Evolutionary conservation across 192 early-diverging fungal species (phyloP), one percentile per base, ranked within the genome.

Genomic region (Entomortierella beljakovae): DNA sequence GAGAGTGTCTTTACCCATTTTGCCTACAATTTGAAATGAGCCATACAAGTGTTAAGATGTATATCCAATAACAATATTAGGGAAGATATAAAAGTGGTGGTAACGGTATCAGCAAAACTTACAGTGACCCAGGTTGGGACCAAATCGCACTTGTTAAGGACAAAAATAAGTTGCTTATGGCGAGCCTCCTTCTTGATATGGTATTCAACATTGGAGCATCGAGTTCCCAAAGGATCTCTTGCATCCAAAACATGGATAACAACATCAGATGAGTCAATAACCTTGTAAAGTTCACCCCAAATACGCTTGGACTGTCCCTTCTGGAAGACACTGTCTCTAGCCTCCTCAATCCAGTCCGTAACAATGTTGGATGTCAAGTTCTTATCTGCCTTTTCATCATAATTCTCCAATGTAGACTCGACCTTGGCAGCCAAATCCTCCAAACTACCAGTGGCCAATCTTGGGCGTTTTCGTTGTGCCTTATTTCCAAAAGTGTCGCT

Each of bases 211-310:
- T 92, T 94, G 8, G 82, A 84, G 86, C 98, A 99, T 31, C 96
- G 92, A 10, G 98, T 99, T 61, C 97, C 98, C 55, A 93, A 87
- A 34, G 98, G 98, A 80, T 99, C 96, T 59, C 98, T 90, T n/a
- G 98, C 96, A 88, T 99, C 98, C 68, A 99, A 76, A 6, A 99
- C 98, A 64, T 98, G 97, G 63, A 98, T 92, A 49, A 99, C 90
- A 29, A 94, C 90, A 83, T 99, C 97, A 0, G 96, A 97, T 18
- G 95, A 97, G 82, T 98, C 97, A 51, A 99, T 91, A 37, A 98
- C 95, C 87, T 99, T 99, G 88, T 99, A 98, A 42, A 99, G 84
- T 82, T 99, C 98, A 83, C 93, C 93, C 98, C 98, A 99, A 62
- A 99, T 99, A 76, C 98, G 92, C 81, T 94, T 96, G 2, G 95